Base-by-base conservation (phyloP, 2,329 filamentous ascomycete species). In the Sarocladium brachiariae region DNA sequence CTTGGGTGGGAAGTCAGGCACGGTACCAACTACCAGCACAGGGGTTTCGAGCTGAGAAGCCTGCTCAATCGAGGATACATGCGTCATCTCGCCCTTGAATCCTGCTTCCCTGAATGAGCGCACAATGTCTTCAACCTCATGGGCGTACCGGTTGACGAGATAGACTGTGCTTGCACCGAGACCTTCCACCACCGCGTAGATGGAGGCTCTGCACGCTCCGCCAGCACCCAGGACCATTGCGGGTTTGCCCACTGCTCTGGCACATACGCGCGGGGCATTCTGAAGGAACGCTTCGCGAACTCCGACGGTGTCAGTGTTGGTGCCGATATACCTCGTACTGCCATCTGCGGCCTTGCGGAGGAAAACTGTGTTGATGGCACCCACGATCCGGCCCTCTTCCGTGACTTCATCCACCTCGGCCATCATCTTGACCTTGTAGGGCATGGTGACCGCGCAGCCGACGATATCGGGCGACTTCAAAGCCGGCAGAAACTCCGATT, bases 1-100 rank as follows among this genome's bases (percentile, higher is more conserved):
- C 31, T 38, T 50, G 14, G 55, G 55, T 11, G 54, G 47, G n/a
- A 51, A 56, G 14, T 56, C 51, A 2, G 55, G 55, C 6, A 55
- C 52, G 1, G 52, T 56, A 4, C 55, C 54, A 6, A 57, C 54
- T 2, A 54, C 5, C 1, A 56, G 19, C 1, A 45, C 43, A 1
- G 54, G 55, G 1, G 52, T 38, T 8, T 52, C 38, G 14, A 54
- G 54, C 10, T 35, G 7, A 16, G 14, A 3, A 4, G 45, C 53
- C 27, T 54, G 21, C 23, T 56, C 50, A 1, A 53, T 18, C 3
- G 50, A 48, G 3, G 43, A 24, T 8, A 57, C 50, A 23, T 52
- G 51, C 6, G 23, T n/a, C 6, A 52, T 21, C 37, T 52, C 38
- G 23, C 24, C 23, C 16, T 24, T 30, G 2, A 31, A 31, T 2